Base-by-base conservation (phyloP, 768 basidiomycete species). In the Multifurca ochricompacta region DNA sequence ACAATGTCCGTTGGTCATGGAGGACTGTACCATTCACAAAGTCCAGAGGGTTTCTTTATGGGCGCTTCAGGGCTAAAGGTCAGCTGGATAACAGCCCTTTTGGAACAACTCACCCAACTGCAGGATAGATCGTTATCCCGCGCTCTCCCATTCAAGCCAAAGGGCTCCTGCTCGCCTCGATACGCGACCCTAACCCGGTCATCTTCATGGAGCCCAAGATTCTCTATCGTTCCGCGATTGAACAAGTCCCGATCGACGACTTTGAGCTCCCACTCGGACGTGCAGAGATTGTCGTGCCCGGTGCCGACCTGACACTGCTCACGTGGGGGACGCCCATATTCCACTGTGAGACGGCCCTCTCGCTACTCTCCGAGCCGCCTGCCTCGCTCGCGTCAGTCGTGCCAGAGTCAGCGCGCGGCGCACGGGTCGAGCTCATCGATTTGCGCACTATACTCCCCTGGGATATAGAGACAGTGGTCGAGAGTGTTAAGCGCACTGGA, bases 181-280 rank as follows among this genome's bases (percentile, higher is more conserved):
- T 97, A 50, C 81, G 92, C 32, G 93, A 97, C 63, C 89, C 91
- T 0, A 94, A 94, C 63, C 94, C 94, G 0, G 88, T 92, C 13
- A 81, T 97, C 40, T 91, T 97, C 68, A 90, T 97, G 84, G 93
- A 97, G 68, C 93, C 93, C 41, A 85, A 97, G 72, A 79, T 95
- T 53, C 72, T 97, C 13, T 97, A 97, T 67, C 84, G 93, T 46
- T 93, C 92, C 41, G 81, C 93, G 63, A 85, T 94, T 35, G 93
- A 97, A 66, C 91, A 96, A 69, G 94, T 96, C 13, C 93, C 93
- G 0, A 74, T 85, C 31, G 88, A 90, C 64, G 92, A 95, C 66
- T 97, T 76, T 64, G 74, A 79, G 50, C 75, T 97, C n/a, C 91
- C 92, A 0, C 76, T 97, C 4, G 83, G 82, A 11, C 77, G 80